Percentiles rank a stretch among this genome's conserved stretches.
Evolutionary conservation across 1,284 basidiomycete genomes (phyloP).

Genomic region (Crucibulum cyathiforme): DNA sequence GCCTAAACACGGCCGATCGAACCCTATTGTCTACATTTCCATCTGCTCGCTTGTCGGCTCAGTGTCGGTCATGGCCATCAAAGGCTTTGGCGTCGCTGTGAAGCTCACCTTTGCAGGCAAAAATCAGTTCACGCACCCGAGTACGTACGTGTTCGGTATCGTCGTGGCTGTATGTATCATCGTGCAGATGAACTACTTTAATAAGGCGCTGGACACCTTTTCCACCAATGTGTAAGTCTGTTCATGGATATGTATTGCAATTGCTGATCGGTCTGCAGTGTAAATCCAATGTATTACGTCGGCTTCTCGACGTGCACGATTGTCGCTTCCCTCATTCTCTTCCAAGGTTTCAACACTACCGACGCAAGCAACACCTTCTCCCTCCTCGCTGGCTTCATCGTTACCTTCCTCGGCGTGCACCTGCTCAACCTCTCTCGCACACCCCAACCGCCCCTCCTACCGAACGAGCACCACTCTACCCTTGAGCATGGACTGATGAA

Average conservation of each 20-base stretch:
- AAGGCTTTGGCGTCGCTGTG: slow-evolving; percentile 95
- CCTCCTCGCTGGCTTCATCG: slow-evolving; percentile 85
- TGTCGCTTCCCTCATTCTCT: slow-evolving; percentile 93
- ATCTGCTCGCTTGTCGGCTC: slow-evolving; percentile 91
- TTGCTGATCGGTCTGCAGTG: slow-evolving; percentile 53
- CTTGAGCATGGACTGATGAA: slow-evolving; percentile 82
- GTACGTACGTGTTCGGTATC: slow-evolving; percentile 93
- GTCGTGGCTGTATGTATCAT: slow-evolving; percentile 88
- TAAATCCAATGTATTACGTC: slow-evolving; percentile 99
- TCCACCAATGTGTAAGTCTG: slow-evolving; percentile 92
- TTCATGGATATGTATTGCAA: background rate
- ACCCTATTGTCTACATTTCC: slow-evolving; percentile 92
- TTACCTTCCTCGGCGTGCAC: slow-evolving; percentile 93
- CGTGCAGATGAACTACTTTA: slow-evolving; percentile 99
- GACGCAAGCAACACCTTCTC: slow-evolving; percentile 84
- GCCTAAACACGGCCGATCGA: slow-evolving; percentile 88
- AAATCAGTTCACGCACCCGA: slow-evolving; percentile 95
- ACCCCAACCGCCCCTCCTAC: slow-evolving; percentile 55
- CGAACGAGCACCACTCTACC: slow-evolving; percentile 44
- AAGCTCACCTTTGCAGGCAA: slow-evolving; percentile 94
- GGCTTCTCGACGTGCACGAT: slow-evolving; percentile 98
- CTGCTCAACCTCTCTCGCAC: slow-evolving; percentile 85
- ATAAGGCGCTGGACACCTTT: slow-evolving; percentile 97
- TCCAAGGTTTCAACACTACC: slow-evolving; percentile 96
- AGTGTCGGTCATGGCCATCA: slow-evolving; percentile 92